A percentile compares a stretch with the other conserved stretches of the same genome.
These are phyloP conservation scores for Emergomyces pasteurianus DNA, from an alignment of 2,329 filamentous ascomycete genomes.

Conservation along the genomic window DNA sequence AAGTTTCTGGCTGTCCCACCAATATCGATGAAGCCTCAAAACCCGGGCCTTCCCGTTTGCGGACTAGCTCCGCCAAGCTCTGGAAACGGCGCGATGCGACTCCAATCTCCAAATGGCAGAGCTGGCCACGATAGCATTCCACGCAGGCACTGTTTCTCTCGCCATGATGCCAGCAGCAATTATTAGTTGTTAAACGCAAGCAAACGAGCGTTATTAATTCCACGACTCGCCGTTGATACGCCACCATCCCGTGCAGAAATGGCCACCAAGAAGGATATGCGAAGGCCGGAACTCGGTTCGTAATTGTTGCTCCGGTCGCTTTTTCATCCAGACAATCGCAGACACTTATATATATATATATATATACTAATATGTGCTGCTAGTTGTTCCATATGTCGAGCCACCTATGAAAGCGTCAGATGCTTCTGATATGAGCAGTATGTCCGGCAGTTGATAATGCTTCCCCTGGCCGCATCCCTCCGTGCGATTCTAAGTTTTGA, in stretches of 20 bases:
- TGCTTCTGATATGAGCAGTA: conserved; percentile 58
- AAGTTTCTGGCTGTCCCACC: not conserved
- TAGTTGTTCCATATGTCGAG: conserved; percentile 82
- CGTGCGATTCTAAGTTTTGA: not conserved
- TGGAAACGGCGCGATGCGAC: not conserved
- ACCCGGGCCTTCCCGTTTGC: not conserved
- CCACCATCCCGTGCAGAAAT: conserved; percentile 30
- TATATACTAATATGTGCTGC: conserved; percentile 1
- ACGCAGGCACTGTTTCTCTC: not conserved
- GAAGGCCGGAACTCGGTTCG: conserved; percentile 60
- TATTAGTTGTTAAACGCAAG: not conserved
- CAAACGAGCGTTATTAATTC: not conserved
- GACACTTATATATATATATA: not conserved
- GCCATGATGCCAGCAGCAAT: not conserved
- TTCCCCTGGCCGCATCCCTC: not conserved
- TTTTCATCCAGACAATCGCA: not conserved
- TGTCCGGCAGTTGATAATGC: conserved; percentile 17
- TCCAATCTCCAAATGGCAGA: not conserved
- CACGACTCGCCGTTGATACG: not conserved
- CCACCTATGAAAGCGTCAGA: conserved; percentile 53
- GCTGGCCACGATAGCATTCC: not conserved
- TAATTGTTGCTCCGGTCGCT: conserved; percentile 2
- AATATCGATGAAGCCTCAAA: not conserved
- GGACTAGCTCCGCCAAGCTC: not conserved
- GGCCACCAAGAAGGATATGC: conserved; percentile 64